Evolutionary conservation across 768 basidiomycete genomes (phyloP).

Genomic region (Leccinum incarnatum): DNA sequence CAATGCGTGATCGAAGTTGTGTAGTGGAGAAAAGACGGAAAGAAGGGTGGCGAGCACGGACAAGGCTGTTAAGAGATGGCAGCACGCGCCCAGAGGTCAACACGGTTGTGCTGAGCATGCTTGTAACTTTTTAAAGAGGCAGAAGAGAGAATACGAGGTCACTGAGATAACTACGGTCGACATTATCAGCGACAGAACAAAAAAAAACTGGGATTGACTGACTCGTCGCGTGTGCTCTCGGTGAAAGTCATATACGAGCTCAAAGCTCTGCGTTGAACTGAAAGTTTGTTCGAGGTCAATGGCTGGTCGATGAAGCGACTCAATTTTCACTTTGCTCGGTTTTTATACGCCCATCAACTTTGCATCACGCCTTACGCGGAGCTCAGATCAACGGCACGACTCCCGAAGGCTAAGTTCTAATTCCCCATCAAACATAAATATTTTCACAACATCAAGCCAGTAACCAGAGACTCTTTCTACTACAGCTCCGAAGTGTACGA

Average conservation of each 20-base stretch:
- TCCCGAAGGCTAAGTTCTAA: not conserved
- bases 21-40: slow-evolving; percentile 53
- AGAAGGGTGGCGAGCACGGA: slow-evolving; percentile 19
- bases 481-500: slow-evolving; percentile 15
- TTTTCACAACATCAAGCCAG: too few relatives aligned
- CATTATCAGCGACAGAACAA: slow-evolving; percentile 1
- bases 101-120: slow-evolving; percentile 12
- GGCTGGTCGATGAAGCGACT: not conserved
- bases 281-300: not conserved
- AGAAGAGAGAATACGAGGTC: slow-evolving; percentile 31
- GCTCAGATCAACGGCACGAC: not conserved
- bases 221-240: slow-evolving; percentile 35
- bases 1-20: slow-evolving; percentile 35
- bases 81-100: slow-evolving; percentile 9
- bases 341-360: not conserved
- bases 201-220: slow-evolving; percentile 7
- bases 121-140: slow-evolving; percentile 11
- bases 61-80: slow-evolving; percentile 17
- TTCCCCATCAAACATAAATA: not conserved
- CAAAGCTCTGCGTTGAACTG: slow-evolving; percentile 9
- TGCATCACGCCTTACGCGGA: not conserved
- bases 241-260: slow-evolving; percentile 33
- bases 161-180: slow-evolving; percentile 26
- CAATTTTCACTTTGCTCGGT: not conserved
- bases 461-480: slow-evolving; percentile 9